These are phyloP conservation scores for Lotus japonicus DNA, from an alignment of 306 rosid genomes.

Conservation along the genomic window DNA sequence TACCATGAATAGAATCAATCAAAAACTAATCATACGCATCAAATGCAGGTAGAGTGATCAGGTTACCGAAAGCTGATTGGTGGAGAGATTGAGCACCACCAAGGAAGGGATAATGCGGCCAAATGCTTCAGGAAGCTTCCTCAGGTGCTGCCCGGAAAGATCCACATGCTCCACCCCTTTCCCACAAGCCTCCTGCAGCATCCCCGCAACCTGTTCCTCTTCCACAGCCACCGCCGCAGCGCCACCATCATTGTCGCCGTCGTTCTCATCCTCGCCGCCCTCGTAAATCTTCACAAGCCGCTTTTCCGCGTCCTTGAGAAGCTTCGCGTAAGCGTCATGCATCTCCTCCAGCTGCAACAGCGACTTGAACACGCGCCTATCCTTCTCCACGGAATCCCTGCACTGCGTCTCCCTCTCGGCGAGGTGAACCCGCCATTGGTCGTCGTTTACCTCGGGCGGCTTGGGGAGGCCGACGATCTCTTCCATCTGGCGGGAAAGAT, in stretches of 20 bases:
- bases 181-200: slow-evolving; percentile 59
- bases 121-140: slow-evolving; percentile 63
- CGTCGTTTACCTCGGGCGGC: slow-evolving; percentile 59
- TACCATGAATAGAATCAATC: not conserved
- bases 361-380: slow-evolving; percentile 38
- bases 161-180: slow-evolving; percentile 49
- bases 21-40: not conserved
- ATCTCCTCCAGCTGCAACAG: slow-evolving; percentile 69
- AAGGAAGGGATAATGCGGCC: slow-evolving; percentile 45
- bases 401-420: slow-evolving; percentile 44
- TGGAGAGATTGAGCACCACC: slow-evolving; percentile 52
- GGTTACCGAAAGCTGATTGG: slow-evolving; percentile 63
- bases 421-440: slow-evolving; percentile 45
- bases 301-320: slow-evolving; percentile 75
- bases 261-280: not conserved
- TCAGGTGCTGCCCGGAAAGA: slow-evolving; percentile 48
- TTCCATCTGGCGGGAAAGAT: slow-evolving; percentile 49
- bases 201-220: slow-evolving; percentile 59
- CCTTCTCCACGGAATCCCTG: slow-evolving; percentile 50
- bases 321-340: slow-evolving; percentile 69
- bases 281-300: slow-evolving; percentile 67
- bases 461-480: slow-evolving; percentile 52
- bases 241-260: not conserved
- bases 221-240: slow-evolving; percentile 20
- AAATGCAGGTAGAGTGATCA: not conserved